Evolutionary conservation across 805 yeast genomes (phyloP).

Genomic region (Tetrapisispora namnaoensis): DNA sequence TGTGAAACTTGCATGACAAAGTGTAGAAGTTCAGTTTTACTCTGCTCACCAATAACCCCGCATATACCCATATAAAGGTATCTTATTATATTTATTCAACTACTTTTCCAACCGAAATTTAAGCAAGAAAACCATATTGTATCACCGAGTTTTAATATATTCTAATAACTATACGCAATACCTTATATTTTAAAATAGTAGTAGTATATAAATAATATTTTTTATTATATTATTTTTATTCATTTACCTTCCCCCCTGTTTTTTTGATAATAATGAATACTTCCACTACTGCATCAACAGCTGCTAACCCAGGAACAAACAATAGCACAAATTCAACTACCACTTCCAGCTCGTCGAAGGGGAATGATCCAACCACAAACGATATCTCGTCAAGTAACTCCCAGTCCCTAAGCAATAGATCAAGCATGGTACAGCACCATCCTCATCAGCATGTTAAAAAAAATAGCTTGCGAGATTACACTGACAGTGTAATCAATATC

Average conservation of each 20-base stretch:
- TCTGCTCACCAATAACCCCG: no score
- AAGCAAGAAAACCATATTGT: no score
- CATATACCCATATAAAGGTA: no score
- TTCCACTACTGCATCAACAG: slow-evolving; percentile 1
- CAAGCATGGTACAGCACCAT: not conserved
- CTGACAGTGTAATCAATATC: slow-evolving; percentile 3
- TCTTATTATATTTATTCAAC: no score
- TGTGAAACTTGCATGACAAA: no score
- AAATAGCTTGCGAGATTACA: slow-evolving; percentile 5
- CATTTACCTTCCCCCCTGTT: no score
- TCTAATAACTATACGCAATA: not conserved
- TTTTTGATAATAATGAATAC: not conserved
- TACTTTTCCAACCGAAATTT: no score
- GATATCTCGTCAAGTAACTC: not conserved
- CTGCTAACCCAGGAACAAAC: slow-evolving; percentile 3
- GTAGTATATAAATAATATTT: no score
- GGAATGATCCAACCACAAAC: not conserved
- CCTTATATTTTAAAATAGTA: no score
- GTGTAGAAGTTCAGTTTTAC: no score
- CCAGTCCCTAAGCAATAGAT: not conserved
- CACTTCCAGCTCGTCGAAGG: not conserved
- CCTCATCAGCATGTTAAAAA: not conserved
- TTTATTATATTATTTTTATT: no score
- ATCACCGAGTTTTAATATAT: not conserved
- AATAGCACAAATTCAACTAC: not conserved